Conservation (phyloP, 768 basidiomycete genomes). For the Lentinula aciculospora region DNA sequence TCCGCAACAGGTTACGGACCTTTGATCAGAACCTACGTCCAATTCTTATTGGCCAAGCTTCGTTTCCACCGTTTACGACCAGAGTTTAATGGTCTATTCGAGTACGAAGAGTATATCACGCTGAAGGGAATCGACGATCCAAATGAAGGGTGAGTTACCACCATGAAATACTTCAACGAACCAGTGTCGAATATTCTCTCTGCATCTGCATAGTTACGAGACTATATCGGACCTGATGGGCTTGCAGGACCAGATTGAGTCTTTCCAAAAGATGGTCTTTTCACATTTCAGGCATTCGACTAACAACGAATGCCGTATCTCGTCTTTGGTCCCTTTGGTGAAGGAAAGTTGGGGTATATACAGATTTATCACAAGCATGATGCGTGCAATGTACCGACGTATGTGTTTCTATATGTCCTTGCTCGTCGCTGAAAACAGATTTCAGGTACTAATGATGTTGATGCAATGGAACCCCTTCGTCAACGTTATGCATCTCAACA, state of each 20-base stretch:
- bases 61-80: constrained; percentile 93
- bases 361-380: constrained; percentile 97
- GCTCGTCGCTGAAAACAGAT: constrained; percentile 1
- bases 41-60: constrained; percentile 92
- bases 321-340: constrained; percentile 90
- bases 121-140: constrained; percentile 98
- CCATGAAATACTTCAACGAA: background rate
- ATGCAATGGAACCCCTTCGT: constrained; percentile 84
- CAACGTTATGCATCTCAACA: constrained; percentile 90
- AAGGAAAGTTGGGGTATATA: constrained; percentile 99
- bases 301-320: constrained; percentile 98
- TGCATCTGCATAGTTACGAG: constrained; percentile 75
- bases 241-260: constrained; percentile 97
- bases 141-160: constrained; percentile 84
- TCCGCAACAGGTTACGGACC: constrained; percentile 72
- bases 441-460: constrained; percentile 81
- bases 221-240: constrained; percentile 97
- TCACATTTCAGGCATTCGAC: constrained; percentile 86
- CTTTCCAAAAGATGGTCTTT: constrained; percentile 97
- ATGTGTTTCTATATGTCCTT: constrained; percentile 19
- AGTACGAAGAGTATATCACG: constrained; percentile 98
- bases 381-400: constrained; percentile 95
- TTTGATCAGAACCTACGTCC: constrained; percentile 92
- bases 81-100: constrained; percentile 98
- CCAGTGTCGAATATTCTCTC: too few species aligned